Evolutionary conservation across 2,329 filamentous ascomycete species (phyloP), one percentile per base, ranked within the genome.

Genomic region (Escovopsis weberi): DNA sequence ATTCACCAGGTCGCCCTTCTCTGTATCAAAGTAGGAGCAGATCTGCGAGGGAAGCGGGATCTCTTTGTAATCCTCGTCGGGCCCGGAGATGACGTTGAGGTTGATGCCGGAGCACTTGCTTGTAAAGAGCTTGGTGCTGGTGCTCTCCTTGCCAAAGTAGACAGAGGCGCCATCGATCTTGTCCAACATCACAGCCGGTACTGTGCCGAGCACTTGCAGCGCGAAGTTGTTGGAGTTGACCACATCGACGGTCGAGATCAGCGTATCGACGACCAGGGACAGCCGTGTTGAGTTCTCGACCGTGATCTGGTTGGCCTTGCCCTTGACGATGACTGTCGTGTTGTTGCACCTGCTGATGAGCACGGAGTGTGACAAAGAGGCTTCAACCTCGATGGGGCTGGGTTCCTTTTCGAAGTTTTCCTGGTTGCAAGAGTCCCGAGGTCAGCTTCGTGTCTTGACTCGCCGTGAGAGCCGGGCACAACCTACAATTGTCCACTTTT

Each of bases 141-240:
- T 68, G 59, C 82, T 89, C 48, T 88, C 79, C 58, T 82, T 82
- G 60, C 82, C 78, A 18, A 98, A 76, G 61, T 94, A 98, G 48
- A 98, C 67, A 47, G 82, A 79, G 0, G 86, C 89, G 44, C 87
- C 80, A 57, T 98, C 91, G 44, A 96, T 82, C 64, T 95, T 87
- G 60, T 98, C 91, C 45, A 98, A 70, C 58, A 95, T 69, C 45
- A 96, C 74, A 2, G 89, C 94, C 2, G 91, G 91, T 12, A 94
- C 74, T 3, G 75, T 75, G 41, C 88, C 88, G 43, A 93, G 67
- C 41, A 98, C 84, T 63, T 95, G 87, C n/a, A 96, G 69, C 12
- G 87, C 88, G 59, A 98, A 94, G 61, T 91, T 94, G 52, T 83
- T 77, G 39, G 83, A 89, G 66, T 96, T 96, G 69, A 98, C 91